These are phyloP conservation scores for Mycena venus DNA, from an alignment of 768 basidiomycete genomes.

Conservation along the genomic window DNA sequence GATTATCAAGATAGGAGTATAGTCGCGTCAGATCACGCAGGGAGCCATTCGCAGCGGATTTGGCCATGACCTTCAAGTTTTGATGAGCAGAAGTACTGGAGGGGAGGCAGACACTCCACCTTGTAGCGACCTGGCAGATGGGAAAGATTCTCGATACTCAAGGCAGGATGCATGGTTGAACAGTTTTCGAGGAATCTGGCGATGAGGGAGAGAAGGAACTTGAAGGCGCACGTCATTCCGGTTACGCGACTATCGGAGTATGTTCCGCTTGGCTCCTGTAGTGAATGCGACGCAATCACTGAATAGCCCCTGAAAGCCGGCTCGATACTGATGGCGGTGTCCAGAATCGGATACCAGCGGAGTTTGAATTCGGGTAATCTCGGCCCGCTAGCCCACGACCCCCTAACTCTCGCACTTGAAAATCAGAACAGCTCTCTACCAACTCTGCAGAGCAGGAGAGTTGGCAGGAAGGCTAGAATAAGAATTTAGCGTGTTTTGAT, in stretches of 20 bases:
- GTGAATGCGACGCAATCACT: too few relatives aligned
- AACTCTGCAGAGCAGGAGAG: slow-evolving; percentile 3
- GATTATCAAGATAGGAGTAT: background rate
- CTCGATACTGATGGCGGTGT: background rate
- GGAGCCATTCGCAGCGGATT: slow-evolving; percentile 11
- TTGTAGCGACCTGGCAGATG: slow-evolving; percentile 5
- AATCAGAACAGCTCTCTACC: background rate
- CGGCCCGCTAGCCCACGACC: background rate
- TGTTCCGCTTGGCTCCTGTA: too few relatives aligned
- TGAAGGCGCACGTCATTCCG: too few relatives aligned
- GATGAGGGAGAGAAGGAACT: too few relatives aligned
- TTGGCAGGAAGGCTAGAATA: background rate
- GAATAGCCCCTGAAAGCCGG: too few relatives aligned
- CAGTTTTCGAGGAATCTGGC: too few relatives aligned
- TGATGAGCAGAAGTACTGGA: background rate
- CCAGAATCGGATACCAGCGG: background rate
- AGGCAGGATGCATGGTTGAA: slow-evolving; percentile 9
- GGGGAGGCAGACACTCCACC: background rate
- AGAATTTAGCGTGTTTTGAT: background rate
- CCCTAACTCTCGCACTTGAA: slow-evolving; percentile 1
- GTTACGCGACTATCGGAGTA: too few relatives aligned
- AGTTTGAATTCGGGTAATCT: slow-evolving; percentile 4
- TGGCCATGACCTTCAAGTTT: slow-evolving; percentile 1
- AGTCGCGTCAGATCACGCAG: background rate
- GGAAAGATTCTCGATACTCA: slow-evolving; percentile 16